Conservation (phyloP, 805 yeast genomes). For the Candida schatavii region DNA sequence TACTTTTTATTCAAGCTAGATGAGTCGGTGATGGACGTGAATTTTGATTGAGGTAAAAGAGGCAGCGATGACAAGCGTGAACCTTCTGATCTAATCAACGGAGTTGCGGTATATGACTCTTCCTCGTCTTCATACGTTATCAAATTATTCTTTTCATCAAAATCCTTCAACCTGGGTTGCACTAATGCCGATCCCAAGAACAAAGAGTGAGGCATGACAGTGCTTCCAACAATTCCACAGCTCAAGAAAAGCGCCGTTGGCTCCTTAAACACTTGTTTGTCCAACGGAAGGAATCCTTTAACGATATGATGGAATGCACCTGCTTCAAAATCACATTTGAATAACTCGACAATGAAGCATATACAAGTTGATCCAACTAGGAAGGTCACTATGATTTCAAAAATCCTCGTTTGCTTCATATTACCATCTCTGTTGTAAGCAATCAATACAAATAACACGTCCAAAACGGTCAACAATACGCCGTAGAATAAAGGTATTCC, state of each 20-base stretch:
- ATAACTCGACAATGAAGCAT: conserved; percentile 72
- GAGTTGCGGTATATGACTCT: background rate
- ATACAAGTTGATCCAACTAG: conserved; percentile 71
- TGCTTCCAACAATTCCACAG: conserved; percentile 46
- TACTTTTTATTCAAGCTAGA: conserved; percentile 29
- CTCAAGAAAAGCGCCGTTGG: conserved; percentile 38
- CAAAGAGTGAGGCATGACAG: conserved; percentile 47
- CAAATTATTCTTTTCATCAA: conserved; percentile 26
- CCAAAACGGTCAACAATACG: conserved; percentile 74
- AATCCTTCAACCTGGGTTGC: conserved; percentile 42
- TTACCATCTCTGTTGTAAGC: conserved; percentile 77
- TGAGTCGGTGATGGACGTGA: conserved; percentile 23
- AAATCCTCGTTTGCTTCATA: conserved; percentile 68
- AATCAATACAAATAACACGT: conserved; percentile 72
- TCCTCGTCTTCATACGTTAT: background rate
- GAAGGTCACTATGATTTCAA: conserved; percentile 70
- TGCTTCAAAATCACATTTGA: conserved; percentile 49
- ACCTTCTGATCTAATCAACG: background rate
- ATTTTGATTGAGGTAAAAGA: background rate
- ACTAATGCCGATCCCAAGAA: conserved; percentile 45
- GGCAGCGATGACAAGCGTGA: background rate
- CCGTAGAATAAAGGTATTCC: conserved; percentile 73
- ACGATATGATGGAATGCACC: conserved; percentile 52
- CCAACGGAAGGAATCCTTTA: conserved; percentile 66
- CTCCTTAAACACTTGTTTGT: conserved; percentile 28